Base-by-base conservation (phyloP, 345 rosid species). In the Trapa bicornis region DNA sequence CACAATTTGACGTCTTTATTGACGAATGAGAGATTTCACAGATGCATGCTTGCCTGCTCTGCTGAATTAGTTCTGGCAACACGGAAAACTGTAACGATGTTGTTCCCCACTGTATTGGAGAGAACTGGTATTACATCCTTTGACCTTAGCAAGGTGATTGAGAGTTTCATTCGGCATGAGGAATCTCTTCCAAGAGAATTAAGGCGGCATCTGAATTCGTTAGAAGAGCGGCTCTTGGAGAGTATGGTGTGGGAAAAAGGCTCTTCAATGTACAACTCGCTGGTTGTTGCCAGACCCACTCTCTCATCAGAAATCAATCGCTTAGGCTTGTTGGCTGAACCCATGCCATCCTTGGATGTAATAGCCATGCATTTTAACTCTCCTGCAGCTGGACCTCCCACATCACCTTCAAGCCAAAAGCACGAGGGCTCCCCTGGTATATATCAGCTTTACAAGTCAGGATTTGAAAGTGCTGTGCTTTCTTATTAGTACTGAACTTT, bases 161-260 rank as follows among this genome's bases (percentile, higher is more conserved):
- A 94, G 78, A 89, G 99, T 81, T 94, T 94, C 77, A 83, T 91
- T 68, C 85, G 99, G 70, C 96, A 94, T 58, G 99, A 94, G 80
- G 99, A 88, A 54, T 83, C 97, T 76, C 88, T 94, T 11, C 99
- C 99, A 39, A 87, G 97, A 75, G 99, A 94, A 80, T 71, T 94
- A 74, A 87, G 96, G 79, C 86, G 99, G 75, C 99, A 94, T 83
- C 78, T 94, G 68, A 94, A 91, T 79, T 91, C 97, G 16, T 70
- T 94, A 78, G 99, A 94, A 82, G 96, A 94, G 84, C 81, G 93
- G 52, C 96, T 94, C 74, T 75, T 94, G 75, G 97, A 94, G 84
- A 91, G 94, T 78, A 87, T 94, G 99, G 99, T 91, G 29, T 94
- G 97, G 99, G 96, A 89, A 75, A 94, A 85, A 75, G 96, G 96